Base-by-base conservation (phyloP, 768 basidiomycete genomes). In the Suillus decipiens region DNA sequence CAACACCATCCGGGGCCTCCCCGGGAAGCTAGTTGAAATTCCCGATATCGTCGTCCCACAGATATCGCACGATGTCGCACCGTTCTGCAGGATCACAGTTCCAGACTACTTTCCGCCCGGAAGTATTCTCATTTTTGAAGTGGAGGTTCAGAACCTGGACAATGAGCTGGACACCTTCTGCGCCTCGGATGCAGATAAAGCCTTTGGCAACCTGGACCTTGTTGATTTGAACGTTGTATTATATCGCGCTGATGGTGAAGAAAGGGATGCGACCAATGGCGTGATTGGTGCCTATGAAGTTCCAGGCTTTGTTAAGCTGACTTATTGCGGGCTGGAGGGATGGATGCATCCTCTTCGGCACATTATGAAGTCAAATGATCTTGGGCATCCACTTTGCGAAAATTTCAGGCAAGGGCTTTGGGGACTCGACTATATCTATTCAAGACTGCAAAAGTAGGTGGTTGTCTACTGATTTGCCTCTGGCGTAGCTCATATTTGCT, bases 41-140 rank as follows among this genome's bases (percentile, higher is more conserved):
- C 71, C 81, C 0, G 75, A 83, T 4, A 83, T 93, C 22, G 75
- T 79, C 2, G 81, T 85, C n/a, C 78, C 82, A 5, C 84, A 88
- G 60, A 86, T 87, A 4, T 73, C 81, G n/a, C 92, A 92, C 67
- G 72, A 68, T 36, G 86, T 87, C 63, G 89, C 89, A 1, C 83
- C 88, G 0, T 93, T 82, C 75, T 84, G 89, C 24, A 92, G 95
- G 72, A 87, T 99, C 63, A 69, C 84, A 22, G 86, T 97, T 1
- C 97, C 97, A 0, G 89, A 95, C 42, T 79, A 81, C 69, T 99
- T 99, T 77, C 95, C 96, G n/a, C 95, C 96, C 0, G 96, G 96
- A 11, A 94, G 92, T 64, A 86, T 99, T 70, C 88, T 98, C 90
- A 69, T 99, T 22, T 98, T 98, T 71, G 86, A 89, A 71, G 97